phyloP scores from a whole-genome alignment of 208 protist species.

The Acanthamoeba castellanii region DNA sequence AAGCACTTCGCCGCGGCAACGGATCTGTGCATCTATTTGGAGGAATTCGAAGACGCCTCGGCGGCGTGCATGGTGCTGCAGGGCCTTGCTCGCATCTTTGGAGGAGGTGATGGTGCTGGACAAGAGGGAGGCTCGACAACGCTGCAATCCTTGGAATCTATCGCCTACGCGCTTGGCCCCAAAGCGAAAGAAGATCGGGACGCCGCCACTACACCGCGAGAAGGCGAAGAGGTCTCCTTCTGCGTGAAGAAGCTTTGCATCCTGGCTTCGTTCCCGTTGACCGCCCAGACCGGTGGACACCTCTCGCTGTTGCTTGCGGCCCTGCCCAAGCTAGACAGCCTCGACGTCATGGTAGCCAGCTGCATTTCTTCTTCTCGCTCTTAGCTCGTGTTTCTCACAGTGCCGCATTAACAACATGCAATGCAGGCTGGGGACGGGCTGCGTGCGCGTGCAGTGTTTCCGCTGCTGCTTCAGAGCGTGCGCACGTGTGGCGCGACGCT shows the following conservation, averaged over 20 bases:
- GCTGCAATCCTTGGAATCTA: background rate
- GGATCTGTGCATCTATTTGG: background rate
- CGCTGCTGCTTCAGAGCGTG: constrained; percentile 25
- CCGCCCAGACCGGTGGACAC: constrained; percentile 6
- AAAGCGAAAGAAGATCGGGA: background rate
- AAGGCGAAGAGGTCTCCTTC: background rate
- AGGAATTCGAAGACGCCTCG: constrained; percentile 1
- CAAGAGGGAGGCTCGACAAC: background rate
- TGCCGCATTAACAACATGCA: background rate
- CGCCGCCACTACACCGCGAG: background rate
- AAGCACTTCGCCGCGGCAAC: background rate
- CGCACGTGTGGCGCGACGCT: constrained; percentile 15
- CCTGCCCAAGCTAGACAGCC: constrained; percentile 25
- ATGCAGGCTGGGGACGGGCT: constrained; percentile 18
- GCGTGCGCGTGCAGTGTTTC: background rate
- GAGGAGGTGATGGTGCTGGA: background rate
- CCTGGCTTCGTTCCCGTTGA: background rate
- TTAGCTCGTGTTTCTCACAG: too few species aligned
- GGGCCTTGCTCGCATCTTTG: constrained; percentile 17
- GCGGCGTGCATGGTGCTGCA: background rate
- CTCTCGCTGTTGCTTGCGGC: constrained; percentile 19
- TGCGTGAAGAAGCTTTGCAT: background rate
- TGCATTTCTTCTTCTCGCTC: background rate
- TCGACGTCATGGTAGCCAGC: background rate
- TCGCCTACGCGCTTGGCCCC: background rate